Conservation (phyloP, 2,329 filamentous ascomycete species). For the Madurella fahalii region DNA sequence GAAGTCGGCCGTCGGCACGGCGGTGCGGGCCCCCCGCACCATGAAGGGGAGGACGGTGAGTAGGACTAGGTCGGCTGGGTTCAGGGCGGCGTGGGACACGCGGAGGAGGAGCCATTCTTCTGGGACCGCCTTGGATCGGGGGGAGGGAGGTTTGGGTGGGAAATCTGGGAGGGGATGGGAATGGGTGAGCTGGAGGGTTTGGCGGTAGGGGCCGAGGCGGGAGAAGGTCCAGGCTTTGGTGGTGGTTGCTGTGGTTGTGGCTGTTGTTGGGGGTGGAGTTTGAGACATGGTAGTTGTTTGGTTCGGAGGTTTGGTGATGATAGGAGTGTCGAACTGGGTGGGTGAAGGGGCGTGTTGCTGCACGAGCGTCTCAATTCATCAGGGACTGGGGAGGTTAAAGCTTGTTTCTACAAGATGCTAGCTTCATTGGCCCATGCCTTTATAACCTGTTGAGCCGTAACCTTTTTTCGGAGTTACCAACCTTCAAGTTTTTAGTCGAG, state of each 20-base stretch:
- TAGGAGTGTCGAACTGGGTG: neutral
- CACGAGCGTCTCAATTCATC: no score
- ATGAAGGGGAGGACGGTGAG: slow-evolving; percentile 30
- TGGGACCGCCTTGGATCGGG: neutral
- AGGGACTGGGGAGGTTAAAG: no score
- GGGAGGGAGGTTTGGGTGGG: slow-evolving; percentile 5
- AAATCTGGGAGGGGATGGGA: slow-evolving; percentile 15
- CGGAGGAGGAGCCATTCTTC: slow-evolving; percentile 29
- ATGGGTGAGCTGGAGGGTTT: slow-evolving; percentile 13
- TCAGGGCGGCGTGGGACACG: slow-evolving; percentile 34
- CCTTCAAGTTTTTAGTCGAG: neutral
- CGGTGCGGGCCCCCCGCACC: slow-evolving; percentile 29
- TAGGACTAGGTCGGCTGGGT: slow-evolving; percentile 35
- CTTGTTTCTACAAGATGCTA: no score
- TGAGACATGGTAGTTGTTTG: slow-evolving; percentile 1
- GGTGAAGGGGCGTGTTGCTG: no score
- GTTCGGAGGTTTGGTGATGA: neutral
- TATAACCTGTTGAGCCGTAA: no score
- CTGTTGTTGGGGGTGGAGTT: neutral
- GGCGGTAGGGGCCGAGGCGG: slow-evolving; percentile 13
- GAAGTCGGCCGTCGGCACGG: slow-evolving; percentile 35
- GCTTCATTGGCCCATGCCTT: no score
- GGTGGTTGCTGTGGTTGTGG: neutral
- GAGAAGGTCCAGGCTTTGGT: slow-evolving; percentile 19
- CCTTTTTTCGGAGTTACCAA: neutral